phyloP scores from a whole-genome alignment of 2,329 filamentous ascomycete genomes.

The Cladosporium sp. region DNA sequence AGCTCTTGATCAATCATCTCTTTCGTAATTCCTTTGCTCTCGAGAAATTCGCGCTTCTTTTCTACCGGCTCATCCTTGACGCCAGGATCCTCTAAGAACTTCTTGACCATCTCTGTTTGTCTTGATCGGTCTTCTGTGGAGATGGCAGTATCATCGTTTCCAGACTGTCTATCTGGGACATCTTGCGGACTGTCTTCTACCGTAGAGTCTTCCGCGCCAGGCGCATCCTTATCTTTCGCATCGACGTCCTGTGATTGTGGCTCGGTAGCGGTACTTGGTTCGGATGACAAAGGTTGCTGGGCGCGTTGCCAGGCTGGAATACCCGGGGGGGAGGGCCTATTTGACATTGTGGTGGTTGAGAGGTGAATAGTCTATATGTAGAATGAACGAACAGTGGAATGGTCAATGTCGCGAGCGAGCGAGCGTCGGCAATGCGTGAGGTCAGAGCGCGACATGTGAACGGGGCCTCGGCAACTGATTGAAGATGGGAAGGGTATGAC shows the following conservation, averaged over 20 bases:
- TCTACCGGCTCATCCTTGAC: constrained; percentile 65
- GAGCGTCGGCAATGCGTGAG: constrained; percentile 6
- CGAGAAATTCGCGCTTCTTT: constrained; percentile 71
- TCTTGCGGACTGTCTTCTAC: not conserved
- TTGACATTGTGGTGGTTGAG: constrained; percentile 17
- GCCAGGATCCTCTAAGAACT: constrained; percentile 69
- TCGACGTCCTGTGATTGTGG: constrained; percentile 6
- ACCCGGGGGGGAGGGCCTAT: constrained; percentile 15
- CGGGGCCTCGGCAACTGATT: constrained; percentile 10
- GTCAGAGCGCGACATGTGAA: constrained; percentile 3
- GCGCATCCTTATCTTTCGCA: constrained; percentile 5
- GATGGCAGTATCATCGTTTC: not conserved
- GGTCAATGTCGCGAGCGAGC: too few species aligned
- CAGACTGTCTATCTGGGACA: not conserved
- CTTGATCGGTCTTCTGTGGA: constrained; percentile 14
- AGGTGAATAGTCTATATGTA: too few species aligned
- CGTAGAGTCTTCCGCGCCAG: constrained; percentile 3
- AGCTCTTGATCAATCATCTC: constrained; percentile 67
- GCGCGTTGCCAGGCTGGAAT: constrained; percentile 34
- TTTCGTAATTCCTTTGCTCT: constrained; percentile 66
- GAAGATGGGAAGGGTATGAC: too few species aligned
- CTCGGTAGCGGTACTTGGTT: not conserved
- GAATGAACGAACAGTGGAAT: too few species aligned
- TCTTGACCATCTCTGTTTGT: constrained; percentile 61
- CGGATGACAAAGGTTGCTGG: constrained; percentile 8